Conservation (phyloP, 2,329 filamentous ascomycete genomes). For the Aspergillus intermedius region DNA sequence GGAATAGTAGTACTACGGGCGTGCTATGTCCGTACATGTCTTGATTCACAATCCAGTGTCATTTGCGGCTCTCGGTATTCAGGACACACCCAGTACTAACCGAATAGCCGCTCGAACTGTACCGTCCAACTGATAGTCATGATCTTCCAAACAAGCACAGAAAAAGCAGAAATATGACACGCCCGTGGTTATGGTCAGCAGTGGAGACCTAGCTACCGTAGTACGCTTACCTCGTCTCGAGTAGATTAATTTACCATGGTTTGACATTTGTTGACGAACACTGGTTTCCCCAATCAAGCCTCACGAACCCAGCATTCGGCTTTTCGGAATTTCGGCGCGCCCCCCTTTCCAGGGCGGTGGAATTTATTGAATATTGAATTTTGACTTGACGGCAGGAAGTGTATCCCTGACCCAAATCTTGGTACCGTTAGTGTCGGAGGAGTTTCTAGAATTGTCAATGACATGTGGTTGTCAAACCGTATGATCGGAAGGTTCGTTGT, state of each 20-base stretch:
- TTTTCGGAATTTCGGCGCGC: neutral
- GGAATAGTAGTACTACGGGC: neutral
- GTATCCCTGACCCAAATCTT: neutral
- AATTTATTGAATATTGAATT: neutral
- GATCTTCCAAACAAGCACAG: too few relatives aligned
- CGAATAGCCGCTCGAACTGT: too few relatives aligned
- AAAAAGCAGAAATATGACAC: too few relatives aligned
- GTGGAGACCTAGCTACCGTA: too few relatives aligned
- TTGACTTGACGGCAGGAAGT: neutral
- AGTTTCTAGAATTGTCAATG: slow-evolving; percentile 1
- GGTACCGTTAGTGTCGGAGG: neutral
- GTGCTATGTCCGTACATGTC: neutral
- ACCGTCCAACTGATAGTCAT: too few relatives aligned
- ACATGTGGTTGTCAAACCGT: neutral
- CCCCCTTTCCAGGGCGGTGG: neutral
- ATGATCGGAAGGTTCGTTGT: neutral
- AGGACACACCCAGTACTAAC: too few relatives aligned
- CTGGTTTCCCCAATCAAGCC: neutral
- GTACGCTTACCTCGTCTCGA: too few relatives aligned
- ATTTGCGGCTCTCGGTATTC: neutral
- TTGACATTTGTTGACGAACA: neutral
- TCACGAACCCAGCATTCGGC: too few relatives aligned
- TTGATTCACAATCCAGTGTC: neutral
- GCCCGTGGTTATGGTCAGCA: too few relatives aligned
- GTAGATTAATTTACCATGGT: too few relatives aligned